Evolutionary conservation across 345 rosid genomes (phyloP), one percentile per base, ranked within the genome.

Genomic region (Fremontodendron californicum): DNA sequence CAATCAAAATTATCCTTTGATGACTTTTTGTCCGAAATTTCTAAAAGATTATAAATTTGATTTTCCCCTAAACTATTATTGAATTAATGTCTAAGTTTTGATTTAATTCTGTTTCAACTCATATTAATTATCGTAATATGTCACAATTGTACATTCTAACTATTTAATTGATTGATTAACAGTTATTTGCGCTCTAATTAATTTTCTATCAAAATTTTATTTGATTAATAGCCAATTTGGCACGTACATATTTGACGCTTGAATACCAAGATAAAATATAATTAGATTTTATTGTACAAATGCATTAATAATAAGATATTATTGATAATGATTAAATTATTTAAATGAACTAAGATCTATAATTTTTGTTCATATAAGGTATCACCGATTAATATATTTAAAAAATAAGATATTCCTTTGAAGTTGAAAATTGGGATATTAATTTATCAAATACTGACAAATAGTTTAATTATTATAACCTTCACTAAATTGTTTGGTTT

Each of bases 181-280:
- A 45, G 46, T 11, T 67, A 67, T 23, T 67, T 67, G 6, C 15
- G 9, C 6, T 18, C 23, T 10, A 67, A 13, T 67, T 4, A 42
- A 11, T 5, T 19, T 4, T 66, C 8, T 21, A 25, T 42, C 7
- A 12, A 9, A n/a, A 3, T 66, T 40, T 35, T 35, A 35, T 65
- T 65, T 4, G 3, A 61, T 29, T 37, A 19, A 42, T 6, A 1
- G 9, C 9, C 16, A 46, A 43, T 6, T 11, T 25, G 54, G 6
- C 4, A 10, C 1, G 1, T 11, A 0, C 13, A 45, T 2, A 12
- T 1, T 0, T 25, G 11, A 2, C 21, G 25, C 7, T 2, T 1
- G 18, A 63, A 63, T 19, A 63, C 5, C 25, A 63, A 13, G 33
- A 42, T 2, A 21, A 42, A 5, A 5, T 42, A 65, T n/a, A 9